phyloP scores from a whole-genome alignment of 2,329 filamentous ascomycete genomes.

The Eutypella sp. region DNA sequence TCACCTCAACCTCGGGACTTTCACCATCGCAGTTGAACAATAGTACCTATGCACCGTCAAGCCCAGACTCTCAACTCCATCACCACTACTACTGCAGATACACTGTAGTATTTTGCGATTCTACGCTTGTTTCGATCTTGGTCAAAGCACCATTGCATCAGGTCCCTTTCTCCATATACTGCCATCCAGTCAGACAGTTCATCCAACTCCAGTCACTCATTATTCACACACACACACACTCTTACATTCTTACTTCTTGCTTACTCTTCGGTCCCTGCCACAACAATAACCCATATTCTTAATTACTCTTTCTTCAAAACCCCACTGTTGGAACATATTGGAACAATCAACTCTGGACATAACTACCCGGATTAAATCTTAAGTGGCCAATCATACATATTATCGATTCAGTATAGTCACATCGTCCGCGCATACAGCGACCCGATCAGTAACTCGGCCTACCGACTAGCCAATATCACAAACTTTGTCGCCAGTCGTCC shows the following conservation, averaged over 20 bases:
- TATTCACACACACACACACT: no score
- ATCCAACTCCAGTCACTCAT: background rate
- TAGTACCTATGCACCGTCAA: background rate
- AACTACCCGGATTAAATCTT: no score
- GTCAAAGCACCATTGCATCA: background rate
- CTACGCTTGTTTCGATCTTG: background rate
- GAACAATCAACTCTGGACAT: background rate
- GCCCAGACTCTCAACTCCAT: background rate
- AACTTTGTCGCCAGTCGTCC: conserved; percentile 10
- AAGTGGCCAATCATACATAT: background rate
- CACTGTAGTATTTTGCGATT: background rate
- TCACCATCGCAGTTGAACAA: background rate
- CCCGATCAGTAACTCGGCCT: no score
- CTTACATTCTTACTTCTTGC: no score
- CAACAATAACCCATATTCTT: no score
- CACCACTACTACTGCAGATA: background rate
- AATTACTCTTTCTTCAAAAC: no score
- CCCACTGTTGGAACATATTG: background rate
- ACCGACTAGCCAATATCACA: background rate
- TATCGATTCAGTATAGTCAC: background rate
- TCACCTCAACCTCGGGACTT: background rate
- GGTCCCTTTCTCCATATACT: background rate
- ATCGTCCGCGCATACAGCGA: no score
- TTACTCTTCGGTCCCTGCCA: background rate
- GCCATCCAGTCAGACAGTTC: background rate